Percentiles rank a stretch among this genome's conserved stretches.
Conservation (phyloP, 2,329 filamentous ascomycete species). For the Colletotrichum coccodes region DNA sequence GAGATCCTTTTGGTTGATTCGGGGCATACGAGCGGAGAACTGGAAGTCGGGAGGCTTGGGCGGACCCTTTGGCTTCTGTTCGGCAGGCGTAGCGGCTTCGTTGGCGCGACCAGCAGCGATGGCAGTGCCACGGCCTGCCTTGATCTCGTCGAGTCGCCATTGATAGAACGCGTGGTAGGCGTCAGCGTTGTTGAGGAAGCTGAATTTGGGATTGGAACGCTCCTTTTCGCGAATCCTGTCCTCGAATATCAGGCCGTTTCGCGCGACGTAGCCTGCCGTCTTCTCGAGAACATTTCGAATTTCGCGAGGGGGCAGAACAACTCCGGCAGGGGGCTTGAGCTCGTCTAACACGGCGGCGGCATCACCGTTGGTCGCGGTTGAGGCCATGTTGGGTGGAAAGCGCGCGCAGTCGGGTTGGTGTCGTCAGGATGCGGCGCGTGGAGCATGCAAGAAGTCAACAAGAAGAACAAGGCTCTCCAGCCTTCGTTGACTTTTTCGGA, state of each 20-base stretch:
- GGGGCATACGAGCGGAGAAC: conserved; percentile 96
- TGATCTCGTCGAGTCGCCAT: conserved; percentile 91
- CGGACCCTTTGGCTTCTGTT: conserved; percentile 80
- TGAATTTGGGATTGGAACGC: conserved; percentile 87
- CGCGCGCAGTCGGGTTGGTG: conserved; percentile 31
- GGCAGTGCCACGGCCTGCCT: conserved; percentile 81
- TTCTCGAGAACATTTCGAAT: conserved; percentile 90
- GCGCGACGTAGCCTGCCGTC: conserved; percentile 89
- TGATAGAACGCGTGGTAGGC: conserved; percentile 89
- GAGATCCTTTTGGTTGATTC: conserved; percentile 94
- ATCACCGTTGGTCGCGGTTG: conserved; percentile 61
- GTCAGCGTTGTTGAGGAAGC: conserved; percentile 83
- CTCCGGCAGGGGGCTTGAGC: conserved; percentile 81
- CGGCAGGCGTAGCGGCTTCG: conserved; percentile 64
- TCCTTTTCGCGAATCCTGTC: conserved; percentile 89
- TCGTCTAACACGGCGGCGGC: conserved; percentile 67
- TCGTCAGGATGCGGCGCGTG: conserved; percentile 30
- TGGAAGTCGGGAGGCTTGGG: conserved; percentile 87
- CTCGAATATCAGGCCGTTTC: conserved; percentile 77
- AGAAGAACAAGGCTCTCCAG: neutral
- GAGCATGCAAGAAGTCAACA: conserved; percentile 28
- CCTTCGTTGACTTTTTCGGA: conserved; percentile 17
- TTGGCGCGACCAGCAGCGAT: conserved; percentile 80
- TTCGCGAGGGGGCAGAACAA: conserved; percentile 90
- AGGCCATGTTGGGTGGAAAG: conserved; percentile 44